Evolutionary conservation across 805 yeast genomes (phyloP), one percentile per base, ranked within the genome.

Genomic region (Hanseniaspora meyeri): DNA sequence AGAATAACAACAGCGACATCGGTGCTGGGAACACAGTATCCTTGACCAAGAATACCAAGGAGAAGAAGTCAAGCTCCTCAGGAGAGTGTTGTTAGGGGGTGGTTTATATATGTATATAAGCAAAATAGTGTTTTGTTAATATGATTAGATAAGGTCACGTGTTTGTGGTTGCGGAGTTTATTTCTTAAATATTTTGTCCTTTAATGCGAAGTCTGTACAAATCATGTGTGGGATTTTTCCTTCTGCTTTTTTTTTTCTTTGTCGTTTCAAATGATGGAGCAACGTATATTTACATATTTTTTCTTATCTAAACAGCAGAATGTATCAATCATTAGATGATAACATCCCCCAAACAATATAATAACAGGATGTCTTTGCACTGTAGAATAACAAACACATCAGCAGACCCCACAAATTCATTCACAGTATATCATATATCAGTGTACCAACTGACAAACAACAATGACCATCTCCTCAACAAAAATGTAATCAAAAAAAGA

Each of bases 331-430:
- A 24, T 24, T 24, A 24, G 5, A 24, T 5, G 3, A 3, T 24
- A n/a, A 24, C 27, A 24, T 24, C 27, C 27, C 27, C 27, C 27
- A 24, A 24, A 24, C 3, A 24, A 32, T 32, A 32, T 10, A 4
- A 32, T 7, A 2, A 32, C 37, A 36, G 14, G 24, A 54, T 54
- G 57, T 32, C 48, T 1, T 27, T 54, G 10, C 17, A 24, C 34
- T 54, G 51, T 36, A 54, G 20, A 42, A 54, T 55, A 4, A 55
- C 47, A 36, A 43, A 49, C 20, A 55, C 58, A 4, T 19, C 51
- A 8, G 37, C 31, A 1, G 48, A 45, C 24, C 17, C 43, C 12
- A 45, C 19, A 16, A 52, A 52, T 1, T 31, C 47, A 7, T 55
- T 37, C 27, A 49, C 55, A 4, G 12, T 49, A 16, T 55, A 55